Conservation (phyloP, 495 filamentous ascomycete genomes). For the Hypomontagnella submonticulosa region DNA sequence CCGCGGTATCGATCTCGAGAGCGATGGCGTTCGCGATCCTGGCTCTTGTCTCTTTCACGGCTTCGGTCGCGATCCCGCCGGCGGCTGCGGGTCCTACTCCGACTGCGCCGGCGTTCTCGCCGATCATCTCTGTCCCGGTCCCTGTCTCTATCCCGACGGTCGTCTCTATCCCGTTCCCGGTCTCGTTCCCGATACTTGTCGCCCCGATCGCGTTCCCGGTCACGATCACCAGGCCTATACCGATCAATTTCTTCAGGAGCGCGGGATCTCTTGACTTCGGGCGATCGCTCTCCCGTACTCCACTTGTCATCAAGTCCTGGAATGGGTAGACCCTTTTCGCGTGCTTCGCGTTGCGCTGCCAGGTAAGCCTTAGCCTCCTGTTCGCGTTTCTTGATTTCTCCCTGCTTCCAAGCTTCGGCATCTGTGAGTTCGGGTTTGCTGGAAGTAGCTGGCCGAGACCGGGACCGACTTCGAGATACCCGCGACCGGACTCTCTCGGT, state of each 20-base stretch:
- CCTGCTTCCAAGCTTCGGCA: conserved; percentile 62
- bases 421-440: conserved; percentile 39
- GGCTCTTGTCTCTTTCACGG: conserved; percentile 57
- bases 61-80: conserved; percentile 50
- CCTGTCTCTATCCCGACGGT: conserved; percentile 51
- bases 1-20: conserved; percentile 44
- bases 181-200: conserved; percentile 40
- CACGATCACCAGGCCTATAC: conserved; percentile 54
- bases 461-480: conserved; percentile 50
- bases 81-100: conserved; percentile 52
- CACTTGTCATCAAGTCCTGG: conserved; percentile 59
- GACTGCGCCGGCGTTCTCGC: conserved; percentile 49
- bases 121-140: conserved; percentile 56
- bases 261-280: conserved; percentile 56
- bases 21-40: conserved; percentile 54
- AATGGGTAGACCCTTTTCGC: conserved; percentile 61
- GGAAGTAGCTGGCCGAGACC: conserved; percentile 48
- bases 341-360: conserved; percentile 63
- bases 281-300: conserved; percentile 55
- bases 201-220: conserved; percentile 41
- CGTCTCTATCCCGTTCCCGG: conserved; percentile 43
- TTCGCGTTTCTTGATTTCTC: conserved; percentile 65
- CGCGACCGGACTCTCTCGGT: conserved; percentile 44
- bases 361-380: conserved; percentile 68
- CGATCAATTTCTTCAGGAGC: conserved; percentile 57